Percentiles rank a stretch among this genome's conserved stretches.
Conservation (phyloP, 352 stramenopile genomes). For the Phytophthora brassicae region DNA sequence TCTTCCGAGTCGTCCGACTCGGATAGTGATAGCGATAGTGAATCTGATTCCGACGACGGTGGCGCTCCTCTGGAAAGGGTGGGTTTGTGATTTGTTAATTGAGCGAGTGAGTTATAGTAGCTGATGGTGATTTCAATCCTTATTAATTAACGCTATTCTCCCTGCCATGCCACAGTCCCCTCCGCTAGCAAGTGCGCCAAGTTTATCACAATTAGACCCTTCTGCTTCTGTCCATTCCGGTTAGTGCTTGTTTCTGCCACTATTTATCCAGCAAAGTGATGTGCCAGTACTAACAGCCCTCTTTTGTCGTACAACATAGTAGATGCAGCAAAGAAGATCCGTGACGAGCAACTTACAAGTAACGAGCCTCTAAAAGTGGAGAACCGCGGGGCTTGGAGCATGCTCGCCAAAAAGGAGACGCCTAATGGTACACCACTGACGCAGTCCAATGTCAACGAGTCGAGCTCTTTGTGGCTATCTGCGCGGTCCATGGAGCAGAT, state of each 20-base stretch:
- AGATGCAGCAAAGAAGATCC: constrained; percentile 80
- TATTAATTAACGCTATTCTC: constrained; percentile 37
- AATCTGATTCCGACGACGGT: constrained; percentile 79
- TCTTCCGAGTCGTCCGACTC: constrained; percentile 84
- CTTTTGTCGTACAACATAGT: constrained; percentile 14
- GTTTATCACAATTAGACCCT: constrained; percentile 47
- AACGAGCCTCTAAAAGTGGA: constrained; percentile 76
- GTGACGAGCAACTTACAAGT: constrained; percentile 56
- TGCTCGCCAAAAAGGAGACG: constrained; percentile 79
- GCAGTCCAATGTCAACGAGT: constrained; percentile 63
- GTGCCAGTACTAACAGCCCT: constrained; percentile 16
- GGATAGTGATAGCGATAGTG: constrained; percentile 86
- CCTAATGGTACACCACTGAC: constrained; percentile 55
- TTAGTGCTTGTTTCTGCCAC: constrained; percentile 31
- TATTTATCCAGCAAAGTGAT: no score
- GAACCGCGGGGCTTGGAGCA: constrained; percentile 83
- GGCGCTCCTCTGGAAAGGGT: constrained; percentile 82
- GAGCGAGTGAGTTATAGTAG: constrained; percentile 39
- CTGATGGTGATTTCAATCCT: constrained; percentile 25
- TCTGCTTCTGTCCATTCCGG: constrained; percentile 44
- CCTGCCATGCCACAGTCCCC: constrained; percentile 49
- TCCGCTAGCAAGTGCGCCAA: constrained; percentile 53
- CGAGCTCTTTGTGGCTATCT: constrained; percentile 83
- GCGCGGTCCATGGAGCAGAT: constrained; percentile 86
- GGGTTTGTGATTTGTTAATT: constrained; percentile 70